These are phyloP conservation scores for Persicaria maculosa DNA, from an alignment of 148 eudicot genomes.

Conservation along the genomic window DNA sequence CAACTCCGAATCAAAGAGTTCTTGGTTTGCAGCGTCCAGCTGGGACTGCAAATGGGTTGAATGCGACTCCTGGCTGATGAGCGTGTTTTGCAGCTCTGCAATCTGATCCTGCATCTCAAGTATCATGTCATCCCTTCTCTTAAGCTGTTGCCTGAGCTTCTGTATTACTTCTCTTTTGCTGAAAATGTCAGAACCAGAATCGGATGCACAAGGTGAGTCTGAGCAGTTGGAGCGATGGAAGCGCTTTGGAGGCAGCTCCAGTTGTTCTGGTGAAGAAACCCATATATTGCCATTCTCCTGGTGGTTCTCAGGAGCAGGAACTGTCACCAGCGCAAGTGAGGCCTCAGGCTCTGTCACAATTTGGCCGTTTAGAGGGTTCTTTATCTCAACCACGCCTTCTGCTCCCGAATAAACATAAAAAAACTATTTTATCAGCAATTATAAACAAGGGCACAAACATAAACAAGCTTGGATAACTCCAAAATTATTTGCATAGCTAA, in stretches of 20 bases:
- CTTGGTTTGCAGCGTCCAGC: background rate
- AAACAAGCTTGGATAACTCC: background rate
- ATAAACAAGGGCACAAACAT: too few relatives aligned
- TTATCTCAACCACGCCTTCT: background rate
- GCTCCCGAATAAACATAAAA: background rate
- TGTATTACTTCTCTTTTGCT: background rate
- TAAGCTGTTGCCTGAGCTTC: background rate
- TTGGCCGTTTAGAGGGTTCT: background rate
- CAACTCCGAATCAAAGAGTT: background rate
- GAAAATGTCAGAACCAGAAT: background rate
- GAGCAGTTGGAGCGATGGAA: background rate
- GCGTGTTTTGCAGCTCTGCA: background rate
- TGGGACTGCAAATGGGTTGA: background rate
- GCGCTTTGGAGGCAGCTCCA: background rate
- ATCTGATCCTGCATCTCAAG: slow-evolving; percentile 3
- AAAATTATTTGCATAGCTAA: too few relatives aligned
- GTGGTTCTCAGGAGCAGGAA: background rate
- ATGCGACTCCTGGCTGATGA: background rate
- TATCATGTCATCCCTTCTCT: slow-evolving; percentile 1
- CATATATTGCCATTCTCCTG: background rate
- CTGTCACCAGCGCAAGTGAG: background rate
- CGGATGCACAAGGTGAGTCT: background rate
- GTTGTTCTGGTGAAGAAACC: background rate
- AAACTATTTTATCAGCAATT: background rate
- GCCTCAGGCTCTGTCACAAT: background rate